Evolutionary conservation across 2,329 filamentous ascomycete species (phyloP), one percentile per base, ranked within the genome.

Genomic region (Clarireedia paspali): DNA sequence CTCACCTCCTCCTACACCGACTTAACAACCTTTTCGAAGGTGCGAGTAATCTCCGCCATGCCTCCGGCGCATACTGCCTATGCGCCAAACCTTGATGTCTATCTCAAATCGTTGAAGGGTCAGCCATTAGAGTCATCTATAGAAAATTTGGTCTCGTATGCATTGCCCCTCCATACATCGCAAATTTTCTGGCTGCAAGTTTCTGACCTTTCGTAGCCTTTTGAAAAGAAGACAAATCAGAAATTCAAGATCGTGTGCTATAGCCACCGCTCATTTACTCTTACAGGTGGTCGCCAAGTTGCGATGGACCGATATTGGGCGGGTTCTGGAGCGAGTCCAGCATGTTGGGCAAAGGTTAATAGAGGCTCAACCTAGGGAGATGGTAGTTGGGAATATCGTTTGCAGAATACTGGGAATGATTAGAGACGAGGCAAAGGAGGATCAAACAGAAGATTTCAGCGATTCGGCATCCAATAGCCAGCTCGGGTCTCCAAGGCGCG

Each of bases 371-470:
- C 92, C 92, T 15, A 83, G 87, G 59, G 94, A 97, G 74, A 85
- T 96, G 64, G 89, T 91, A 5, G 90, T 96, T 46, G 92, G 91
- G 52, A 99, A 99, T 68, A 91, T 99, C 63, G 89, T 96, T 47
- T 84, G 91, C 59, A 85, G 94, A 60, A 88, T 97, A 2, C 76
- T 99, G 39, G 89, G 91, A 45, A 79, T 99, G 61, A 94, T 99
- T 62, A 84, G 94, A 51, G 91, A 96, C 67, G 91, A 97, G 67
- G 88, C 89, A 40, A 86, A 89, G 64, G 89, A 95, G 65, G 87
- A 90, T 63, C 77, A 85, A 57, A 88, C 88, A 58, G 84, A 74
- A 49, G 81, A 66, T 63, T 58, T 57, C 17, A 67, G 64, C 50
- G 67, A 69, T 57, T 63, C 67, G 7, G 64, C 64, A 20, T 64